Base-by-base conservation (phyloP, 2,329 filamentous ascomycete genomes). In the Shiraia bambusicola region DNA sequence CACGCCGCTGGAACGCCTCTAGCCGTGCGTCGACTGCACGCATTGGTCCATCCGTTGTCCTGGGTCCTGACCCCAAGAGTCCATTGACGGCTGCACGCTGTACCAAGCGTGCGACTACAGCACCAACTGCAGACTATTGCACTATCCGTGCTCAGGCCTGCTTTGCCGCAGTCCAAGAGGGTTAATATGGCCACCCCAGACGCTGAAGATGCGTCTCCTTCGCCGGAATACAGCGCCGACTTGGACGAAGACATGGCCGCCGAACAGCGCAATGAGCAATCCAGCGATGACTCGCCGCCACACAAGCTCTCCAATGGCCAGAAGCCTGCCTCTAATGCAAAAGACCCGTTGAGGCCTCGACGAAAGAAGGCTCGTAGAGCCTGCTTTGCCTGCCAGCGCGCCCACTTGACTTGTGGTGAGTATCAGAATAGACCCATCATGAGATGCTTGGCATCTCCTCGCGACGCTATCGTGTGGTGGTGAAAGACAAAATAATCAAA, bases 381-480 rank as follows among this genome's bases (percentile, higher is more conserved):
- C 43, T 98, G 93, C 71, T 95, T 87, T 80, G 92, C 93, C 51
- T 98, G 93, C 72, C 93, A 98, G 74, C 81, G 92, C 71, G 93
- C 93, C 50, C 93, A 98, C 79, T 76, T 98, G 67, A 98, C 93
- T 53, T 98, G 93, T 76, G 92, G 93, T 97, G 87, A 80, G 91
- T 83, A 41, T 43, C 2, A 15, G 15, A n/a, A 25, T 22, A 15
- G 25, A 15, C 6, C 8, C 11, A 6, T 11, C 12, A 9, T 3
- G 13, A 30, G 10, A n/a, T 4, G 8, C 19, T 22, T 22, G 19
- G 4, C 19, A 5, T 22, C 8, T 22, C 8, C 8, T 22, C 9
- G 13, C 26, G 19, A 30, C 9, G 14, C 24, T 16, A 13, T 14
- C 13, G 11, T 28, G 10, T 13, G 0, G 15, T n/a, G n/a, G n/a